Base-by-base conservation (phyloP, 116 monocot species). In the Cymodocea nodosa region DNA sequence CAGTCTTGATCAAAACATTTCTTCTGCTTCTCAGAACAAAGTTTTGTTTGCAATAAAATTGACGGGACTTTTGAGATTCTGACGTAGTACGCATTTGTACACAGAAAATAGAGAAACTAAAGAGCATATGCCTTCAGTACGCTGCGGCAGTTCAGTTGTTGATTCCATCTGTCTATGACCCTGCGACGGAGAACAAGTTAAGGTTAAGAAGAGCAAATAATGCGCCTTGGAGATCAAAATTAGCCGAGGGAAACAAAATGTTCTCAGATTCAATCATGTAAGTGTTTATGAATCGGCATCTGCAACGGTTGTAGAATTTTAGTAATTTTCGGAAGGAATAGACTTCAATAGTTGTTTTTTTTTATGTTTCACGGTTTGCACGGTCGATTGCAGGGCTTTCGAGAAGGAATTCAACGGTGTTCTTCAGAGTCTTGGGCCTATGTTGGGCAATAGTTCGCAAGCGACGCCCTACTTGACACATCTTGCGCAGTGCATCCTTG, bases 81-180 rank as follows among this genome's bases (percentile, higher is more conserved):
- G 16, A 62, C 13, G 36, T 62, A 18, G 17, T 40, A 23, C 22
- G 3, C 20, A 57, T 57, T 5, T 20, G 56, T 34, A 39, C 78
- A 73, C 98, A 98, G 98, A 98, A 89, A 65, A 65, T 98, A 56
- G 98, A 98, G 86, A 98, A 82, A 62, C 75, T 98, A 50, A 98
- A 92, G 60, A 74, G 81, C 59, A 56, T 98, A 69, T 98, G 98
- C 73, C 92, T 98, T 25, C 86, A 82, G 60, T 98, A 98, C 70
- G 82, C 92, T 18, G 64, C 84, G 20, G 84, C 98, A 34, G 75
- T 89, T 34, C 92, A 98, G 61, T 51, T 89, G 52, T 69, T 98
- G 60, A 66, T 98, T 60, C 92, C 92, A 39, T 85, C 92, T 16
- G 71, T 88, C 15, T 77, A 68, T 60, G 53, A 68, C 15, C 54